Percentiles rank a stretch among this genome's conserved stretches.
These are phyloP conservation scores for Wickerhamomyces canadensis DNA, from an alignment of 805 yeast species.

Conservation along the genomic window DNA sequence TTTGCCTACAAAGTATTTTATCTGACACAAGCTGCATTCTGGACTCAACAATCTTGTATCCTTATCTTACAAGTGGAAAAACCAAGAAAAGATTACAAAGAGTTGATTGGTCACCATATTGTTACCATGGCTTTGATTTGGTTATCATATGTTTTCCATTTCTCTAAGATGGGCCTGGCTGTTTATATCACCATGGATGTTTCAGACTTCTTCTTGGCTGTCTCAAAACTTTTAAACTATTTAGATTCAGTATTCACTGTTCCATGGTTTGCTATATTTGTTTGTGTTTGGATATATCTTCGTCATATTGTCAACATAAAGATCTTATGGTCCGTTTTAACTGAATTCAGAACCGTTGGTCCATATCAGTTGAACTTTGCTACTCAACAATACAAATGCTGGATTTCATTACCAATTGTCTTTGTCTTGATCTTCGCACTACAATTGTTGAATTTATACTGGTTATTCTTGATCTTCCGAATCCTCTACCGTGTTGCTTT, in stretches of 20 bases:
- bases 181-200: conserved; percentile 94
- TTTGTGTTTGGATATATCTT: conserved; percentile 74
- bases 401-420: conserved; percentile 89
- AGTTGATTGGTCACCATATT: conserved; percentile 88
- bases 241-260: conserved; percentile 60
- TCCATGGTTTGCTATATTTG: conserved; percentile 65
- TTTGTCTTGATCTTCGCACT: conserved; percentile 71
- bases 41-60: conserved; percentile 94
- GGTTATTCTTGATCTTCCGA: conserved; percentile 80
- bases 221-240: conserved; percentile 84
- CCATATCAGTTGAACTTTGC: conserved; percentile 75
- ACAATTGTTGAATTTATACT: conserved; percentile 80
- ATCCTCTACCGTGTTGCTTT: conserved; percentile 62
- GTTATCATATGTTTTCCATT: conserved; percentile 88
- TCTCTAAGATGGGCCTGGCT: conserved; percentile 91
- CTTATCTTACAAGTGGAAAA: conserved; percentile 81
- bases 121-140: conserved; percentile 84
- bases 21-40: conserved; percentile 89
- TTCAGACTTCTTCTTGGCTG: conserved; percentile 82
- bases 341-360: conserved; percentile 86
- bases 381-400: conserved; percentile 93
- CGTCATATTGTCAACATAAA: conserved; percentile 82
- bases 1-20: conserved; percentile 74
- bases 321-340: conserved; percentile 77
- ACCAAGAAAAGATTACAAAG: conserved; percentile 91